Base-by-base conservation (phyloP, 2,329 filamentous ascomycete genomes). In the Stachybotrys chlorohalonatus region DNA sequence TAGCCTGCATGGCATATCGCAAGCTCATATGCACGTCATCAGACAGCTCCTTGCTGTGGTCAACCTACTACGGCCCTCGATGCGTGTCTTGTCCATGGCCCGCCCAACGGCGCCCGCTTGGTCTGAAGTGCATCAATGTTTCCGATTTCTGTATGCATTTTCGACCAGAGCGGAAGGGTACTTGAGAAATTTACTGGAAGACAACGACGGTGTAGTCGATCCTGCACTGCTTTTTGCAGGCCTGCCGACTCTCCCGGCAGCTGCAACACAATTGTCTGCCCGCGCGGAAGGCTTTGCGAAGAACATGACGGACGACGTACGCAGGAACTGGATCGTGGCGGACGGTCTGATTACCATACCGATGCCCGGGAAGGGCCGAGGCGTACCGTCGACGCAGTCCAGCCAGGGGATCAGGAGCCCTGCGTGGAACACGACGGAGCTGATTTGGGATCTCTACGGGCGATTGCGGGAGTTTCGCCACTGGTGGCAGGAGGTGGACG, bases 251-350 rank as follows among this genome's bases (percentile, higher is more conserved):
- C 36, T 42, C 13, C 36, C 36, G 36, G 36, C 36, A 13, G 13
- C 8, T 42, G 36, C 36, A 13, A 42, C 36, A 13, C 36, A 42
- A 13, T 42, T 42, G 36, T 74, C 31, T 62, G 75, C 8, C 61
- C 66, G 32, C 68, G 58, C 8, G 16, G 32, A 24, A n/a, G 50
- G 32, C 47, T 80, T 81, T 54, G 64, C 67, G 7, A 67, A 69
- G 15, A 70, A 71, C 51, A 75, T 81, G 45, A 54, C 70, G 6
- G 66, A 70, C 8, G 77, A 81, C 47, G 70, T 80, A 11, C 64
- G 65, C 5, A 70, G 68, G 49, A 75, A 73, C 47, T 81, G 79
- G 79, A 55, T 69, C 7, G 61, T 66, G 1, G 63, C 64, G 3
- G 63, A 60, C 4, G 60, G 63, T 2, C 64, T 56, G 3, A 68